Conservation (phyloP, 2,329 filamentous ascomycete genomes). For the Lomentospora prolificans region DNA sequence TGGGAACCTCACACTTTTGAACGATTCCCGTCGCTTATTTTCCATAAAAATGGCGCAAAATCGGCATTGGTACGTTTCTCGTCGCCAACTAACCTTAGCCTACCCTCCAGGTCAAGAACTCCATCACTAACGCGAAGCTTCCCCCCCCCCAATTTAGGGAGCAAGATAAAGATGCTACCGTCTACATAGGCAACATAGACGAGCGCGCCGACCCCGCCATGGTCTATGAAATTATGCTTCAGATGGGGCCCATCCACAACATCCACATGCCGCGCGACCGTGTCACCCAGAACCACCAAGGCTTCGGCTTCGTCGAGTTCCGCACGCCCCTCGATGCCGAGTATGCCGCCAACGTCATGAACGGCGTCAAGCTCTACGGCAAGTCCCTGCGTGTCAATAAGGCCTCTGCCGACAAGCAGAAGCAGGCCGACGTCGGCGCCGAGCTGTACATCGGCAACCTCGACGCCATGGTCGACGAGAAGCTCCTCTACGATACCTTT, state of each 20-base stretch:
- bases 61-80: slow-evolving; percentile 57
- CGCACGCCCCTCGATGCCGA: slow-evolving; percentile 91
- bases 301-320: slow-evolving; percentile 98
- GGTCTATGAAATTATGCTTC: slow-evolving; percentile 96
- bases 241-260: slow-evolving; percentile 94
- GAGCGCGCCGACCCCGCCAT: slow-evolving; percentile 85
- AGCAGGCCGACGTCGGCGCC: slow-evolving; percentile 84
- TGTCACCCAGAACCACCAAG: slow-evolving; percentile 92
- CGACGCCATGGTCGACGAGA: slow-evolving; percentile 89
- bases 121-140: slow-evolving; percentile 11
- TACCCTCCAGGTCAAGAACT: too few relatives aligned
- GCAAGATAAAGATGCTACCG: slow-evolving; percentile 95
- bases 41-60: slow-evolving; percentile 51
- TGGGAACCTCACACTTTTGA: too few relatives aligned
- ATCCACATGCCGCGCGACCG: slow-evolving; percentile 97
- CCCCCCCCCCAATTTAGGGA: slow-evolving; percentile 48
- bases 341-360: slow-evolving; percentile 94
- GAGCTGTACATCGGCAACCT: slow-evolving; percentile 96
- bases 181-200: slow-evolving; percentile 97
- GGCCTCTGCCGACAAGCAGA: slow-evolving; percentile 82
- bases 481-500: slow-evolving; percentile 90
- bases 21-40: slow-evolving; percentile 3
- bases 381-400: slow-evolving; percentile 98
- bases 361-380: slow-evolving; percentile 83
- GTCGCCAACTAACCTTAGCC: slow-evolving; percentile 9